Base-by-base conservation (phyloP, 305 asterid genomes). In the Euphrasia arctica region DNA sequence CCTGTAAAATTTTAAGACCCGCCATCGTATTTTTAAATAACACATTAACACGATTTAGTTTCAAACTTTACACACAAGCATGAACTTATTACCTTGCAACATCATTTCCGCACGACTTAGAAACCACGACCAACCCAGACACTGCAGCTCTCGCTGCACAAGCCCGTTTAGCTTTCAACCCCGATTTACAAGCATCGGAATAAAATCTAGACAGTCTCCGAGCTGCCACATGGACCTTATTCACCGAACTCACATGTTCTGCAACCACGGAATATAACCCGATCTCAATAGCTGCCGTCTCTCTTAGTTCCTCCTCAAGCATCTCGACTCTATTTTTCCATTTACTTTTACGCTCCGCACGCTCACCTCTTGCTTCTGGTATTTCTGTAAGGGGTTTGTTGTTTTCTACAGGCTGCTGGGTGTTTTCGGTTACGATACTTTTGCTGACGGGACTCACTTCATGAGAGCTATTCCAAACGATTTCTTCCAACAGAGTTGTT, bases 101-200 rank as follows among this genome's bases (percentile, higher is more conserved):
- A 77, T 91, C 98, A 72, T 91, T 83, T 58, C 98, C 98, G 52
- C 98, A 91, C 31, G 98, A 89, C 87, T 87, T 91, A 66, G 95
- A 83, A 77, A 91, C 95, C 87, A 89, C 70, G 70, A 89, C 83
- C 69, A 91, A 76, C 34, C 98, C 98, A 47, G 95, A 85, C 54
- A 87, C 74, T 2, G 78, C 82, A 65, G 95, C 85, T 82, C 91
- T 82, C 60, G 95, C 95, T 39, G 95, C 85, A 74, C 90, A 83
- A 48, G 91, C 85, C 56, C 82, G 81, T 77, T 82, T 89, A 66
- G 79, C 80, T 70, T 66, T 82, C 39, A 79, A 79, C 4, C 83
- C 84, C 42, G 60, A 77, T 78, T 70, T 80, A 78, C 87, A 85
- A 55, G 95, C 89, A 72, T 89, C 87, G 54, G 72, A 75, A 63